Base-by-base conservation (phyloP, 257 asterid species). In the Solanum corneliomulleri region DNA sequence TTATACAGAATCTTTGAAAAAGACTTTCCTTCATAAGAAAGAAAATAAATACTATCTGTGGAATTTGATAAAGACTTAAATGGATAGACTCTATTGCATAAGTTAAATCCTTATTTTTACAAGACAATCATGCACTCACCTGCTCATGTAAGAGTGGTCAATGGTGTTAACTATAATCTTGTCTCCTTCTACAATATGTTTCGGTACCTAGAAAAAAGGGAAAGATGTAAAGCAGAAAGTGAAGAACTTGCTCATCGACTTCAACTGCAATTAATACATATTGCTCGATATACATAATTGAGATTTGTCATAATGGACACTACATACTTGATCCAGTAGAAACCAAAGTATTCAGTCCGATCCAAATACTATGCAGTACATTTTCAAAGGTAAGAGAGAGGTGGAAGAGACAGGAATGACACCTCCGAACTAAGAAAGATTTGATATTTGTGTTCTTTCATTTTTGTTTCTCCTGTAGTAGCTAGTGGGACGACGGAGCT, bases 161-260 rank as follows among this genome's bases (percentile, higher is more conserved):
- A 88, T 52, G 64, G 99, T 95, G 88, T 89, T 93, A 85, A 95
- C 77, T 23, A 95, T 62, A 69, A 96, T 88, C 94, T 89, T 90
- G 62, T 95, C 98, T 81, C 97, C 99, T 2, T 93, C 91, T 88
- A 88, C 85, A 52, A 95, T 88, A 86, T 95, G 96, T 90, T 93
- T 90, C n/a, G 98, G 99, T 87, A 92, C 96, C 98, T 96, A 75
- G 82, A 27, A 80, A 64, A 80, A 84, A 49, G 76, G 47, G 18
- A 21, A 58, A 45, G 85, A 35, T 49, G 72, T 52, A 56, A 75
- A 74, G 20, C 16, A 80, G 68, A 10, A 47, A 49, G 29, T 80
- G 66, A 27, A 80, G 85, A 29, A 47, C 68, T 47, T 29, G 64
- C 66, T 47, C 85, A 47, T 52, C 68, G 18, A 80, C 44, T 49